Base-by-base conservation (phyloP, 192 early-diverging fungal genomes). In the Rhizophagus clarus region DNA sequence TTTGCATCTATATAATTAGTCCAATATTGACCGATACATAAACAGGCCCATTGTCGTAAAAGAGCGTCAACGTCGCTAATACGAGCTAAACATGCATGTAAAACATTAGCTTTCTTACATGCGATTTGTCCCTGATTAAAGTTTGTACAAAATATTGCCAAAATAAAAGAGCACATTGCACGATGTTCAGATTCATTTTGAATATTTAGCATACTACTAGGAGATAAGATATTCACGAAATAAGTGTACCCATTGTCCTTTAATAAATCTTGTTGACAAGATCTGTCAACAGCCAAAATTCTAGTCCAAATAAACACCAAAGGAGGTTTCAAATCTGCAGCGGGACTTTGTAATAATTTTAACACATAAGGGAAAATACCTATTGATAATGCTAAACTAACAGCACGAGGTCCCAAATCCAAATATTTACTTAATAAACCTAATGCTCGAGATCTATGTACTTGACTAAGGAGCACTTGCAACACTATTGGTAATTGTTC, bases 321-420 rank as follows among this genome's bases (percentile, higher is more conserved):
- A 15, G 97, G 95, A 47, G 96, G 96, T 80, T 96, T 94, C 47
- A 98, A 88, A 83, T 99, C 97, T 0, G 93, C 88, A 0, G 97
- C 96, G 60, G 96, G 96, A 81, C 92, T 94, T 75, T 94, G 96
- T 69, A 99, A 89, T 29, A 99, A 90, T 81, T 98, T 98, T 29
- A 97, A 89, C 20, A 98, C 95, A 81, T 99, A 99, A 8, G 98
- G 98, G 81, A 95, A 97, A 64, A 99, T 99, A 20, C 97, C 97
- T 2, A 99, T 96, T 0, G 93, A 92, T 71, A 98, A 87, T 8
- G 97, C 97, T 75, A 94, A 90, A 82, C 97, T 91, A 47, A 99
- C 97, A 24, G 96, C 96, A 94, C 95, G 96, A 1, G 95, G 94
- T 10, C 96, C 96, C 37, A 99, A 85, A 82, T 96, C 95, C 73